A percentile compares a stretch with the other conserved stretches of the same genome.
phyloP scores from a whole-genome alignment of 371 early-diverging fungal species.

The Mitosporidium daphniae region DNA sequence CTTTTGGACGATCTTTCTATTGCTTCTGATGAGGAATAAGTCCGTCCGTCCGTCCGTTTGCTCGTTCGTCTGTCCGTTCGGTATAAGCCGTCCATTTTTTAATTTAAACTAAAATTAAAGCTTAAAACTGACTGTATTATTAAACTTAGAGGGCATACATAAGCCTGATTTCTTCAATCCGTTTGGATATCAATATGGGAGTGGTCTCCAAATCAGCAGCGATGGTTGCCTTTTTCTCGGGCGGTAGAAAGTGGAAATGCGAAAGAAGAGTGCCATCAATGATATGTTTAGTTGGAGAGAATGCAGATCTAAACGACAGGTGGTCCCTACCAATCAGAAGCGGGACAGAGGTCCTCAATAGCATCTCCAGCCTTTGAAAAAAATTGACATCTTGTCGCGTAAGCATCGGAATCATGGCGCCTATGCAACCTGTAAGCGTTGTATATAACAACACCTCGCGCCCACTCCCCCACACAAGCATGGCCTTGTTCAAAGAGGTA shows the following conservation, averaged over 20 bases:
- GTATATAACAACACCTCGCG: slow-evolving; percentile 46
- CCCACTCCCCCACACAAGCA: slow-evolving; percentile 37
- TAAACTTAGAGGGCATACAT: no score
- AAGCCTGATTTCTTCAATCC: no score
- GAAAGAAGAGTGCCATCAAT: slow-evolving; percentile 78
- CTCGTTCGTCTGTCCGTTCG: no score
- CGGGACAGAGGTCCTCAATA: slow-evolving; percentile 28
- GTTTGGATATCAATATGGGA: no score
- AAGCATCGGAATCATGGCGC: slow-evolving; percentile 38
- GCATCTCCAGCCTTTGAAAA: slow-evolving; percentile 57
- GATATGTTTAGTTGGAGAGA: slow-evolving; percentile 32
- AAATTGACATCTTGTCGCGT: slow-evolving; percentile 58
- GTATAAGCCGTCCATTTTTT: no score
- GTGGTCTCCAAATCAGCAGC: slow-evolving; percentile 55
- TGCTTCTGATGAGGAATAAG: no score
- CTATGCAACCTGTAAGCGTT: slow-evolving; percentile 38
- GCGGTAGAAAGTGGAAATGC: slow-evolving; percentile 20
- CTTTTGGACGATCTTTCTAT: no score
- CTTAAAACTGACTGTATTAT: no score
- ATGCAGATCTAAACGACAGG: slow-evolving; percentile 29
- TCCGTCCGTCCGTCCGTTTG: no score
- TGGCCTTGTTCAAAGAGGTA: slow-evolving; percentile 28
- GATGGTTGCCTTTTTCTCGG: slow-evolving; percentile 24
- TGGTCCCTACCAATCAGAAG: slow-evolving; percentile 59
- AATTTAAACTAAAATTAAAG: no score